Conservation (phyloP, 2,329 filamentous ascomycete genomes). For the Stromatinia cepivora region DNA sequence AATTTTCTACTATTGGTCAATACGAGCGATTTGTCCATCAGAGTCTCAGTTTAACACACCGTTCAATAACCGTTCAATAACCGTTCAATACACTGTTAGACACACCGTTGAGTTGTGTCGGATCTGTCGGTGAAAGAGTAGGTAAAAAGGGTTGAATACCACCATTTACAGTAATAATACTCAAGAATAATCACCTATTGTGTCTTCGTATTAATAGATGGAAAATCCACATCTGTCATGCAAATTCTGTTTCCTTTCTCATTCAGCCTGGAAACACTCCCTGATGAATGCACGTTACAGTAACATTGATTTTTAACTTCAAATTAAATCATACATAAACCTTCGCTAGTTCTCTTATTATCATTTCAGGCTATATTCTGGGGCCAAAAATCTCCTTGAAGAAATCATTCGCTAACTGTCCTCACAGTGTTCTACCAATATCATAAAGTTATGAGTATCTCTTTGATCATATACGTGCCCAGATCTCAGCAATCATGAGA, state of each 20-base stretch:
- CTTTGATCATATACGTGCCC: background rate
- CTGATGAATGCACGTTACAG: no score
- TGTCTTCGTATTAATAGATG: background rate
- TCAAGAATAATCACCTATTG: background rate
- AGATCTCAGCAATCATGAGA: background rate
- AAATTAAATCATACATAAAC: no score
- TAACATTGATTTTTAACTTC: no score
- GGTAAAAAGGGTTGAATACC: background rate
- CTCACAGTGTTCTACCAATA: background rate
- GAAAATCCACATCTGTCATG: background rate
- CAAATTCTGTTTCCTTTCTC: background rate
- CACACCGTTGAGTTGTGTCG: background rate
- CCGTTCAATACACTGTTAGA: background rate
- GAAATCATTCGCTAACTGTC: no score
- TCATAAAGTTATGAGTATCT: background rate
- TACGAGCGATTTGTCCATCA: background rate
- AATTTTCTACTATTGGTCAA: background rate
- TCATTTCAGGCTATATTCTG: background rate
- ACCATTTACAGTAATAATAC: no score
- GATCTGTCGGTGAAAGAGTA: background rate
- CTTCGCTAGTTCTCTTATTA: background rate
- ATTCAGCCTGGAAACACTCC: background rate
- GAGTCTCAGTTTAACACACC: background rate
- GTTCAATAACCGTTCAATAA: no score
- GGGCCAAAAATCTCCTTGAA: no score